phyloP scores from a whole-genome alignment of 306 rosid species.

The Acmispon strigosus region DNA sequence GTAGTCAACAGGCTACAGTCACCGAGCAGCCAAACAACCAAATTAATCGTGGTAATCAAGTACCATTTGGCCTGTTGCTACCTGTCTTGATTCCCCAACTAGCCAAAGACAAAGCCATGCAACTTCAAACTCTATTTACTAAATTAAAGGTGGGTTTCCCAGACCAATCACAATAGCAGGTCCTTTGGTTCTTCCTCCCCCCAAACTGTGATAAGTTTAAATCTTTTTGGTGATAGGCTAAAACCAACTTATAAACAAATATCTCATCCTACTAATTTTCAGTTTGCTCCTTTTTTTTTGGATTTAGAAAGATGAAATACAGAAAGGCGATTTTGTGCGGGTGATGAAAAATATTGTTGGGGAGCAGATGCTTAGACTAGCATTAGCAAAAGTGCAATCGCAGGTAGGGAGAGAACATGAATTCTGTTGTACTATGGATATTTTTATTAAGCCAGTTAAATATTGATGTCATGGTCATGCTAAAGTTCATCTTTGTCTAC shows the following conservation, averaged over 20 bases:
- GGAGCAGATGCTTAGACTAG: slow-evolving; percentile 76
- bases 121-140: slow-evolving; percentile 59
- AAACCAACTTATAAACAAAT: not conserved
- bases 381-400: slow-evolving; percentile 52
- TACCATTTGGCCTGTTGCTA: slow-evolving; percentile 63
- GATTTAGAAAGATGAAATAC: slow-evolving; percentile 60
- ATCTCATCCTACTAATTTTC: slow-evolving; percentile 10
- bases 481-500: not conserved
- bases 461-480: not conserved
- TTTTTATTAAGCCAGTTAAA: not conserved
- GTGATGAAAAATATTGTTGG: slow-evolving; percentile 71
- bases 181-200: slow-evolving; percentile 48
- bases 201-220: slow-evolving; percentile 14
- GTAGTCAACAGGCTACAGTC: slow-evolving; percentile 73
- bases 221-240: not conserved
- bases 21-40: slow-evolving; percentile 51
- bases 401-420: slow-evolving; percentile 39
- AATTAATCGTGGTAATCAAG: slow-evolving; percentile 42
- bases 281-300: not conserved
- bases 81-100: slow-evolving; percentile 70
- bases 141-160: slow-evolving; percentile 51
- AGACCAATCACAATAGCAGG: not conserved
- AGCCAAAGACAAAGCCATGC: slow-evolving; percentile 69
- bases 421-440: slow-evolving; percentile 6
- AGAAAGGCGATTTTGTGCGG: slow-evolving; percentile 66